Conservation (phyloP, 176 grass and related monocot species). For the Rhipidocladum racemiflorum region DNA sequence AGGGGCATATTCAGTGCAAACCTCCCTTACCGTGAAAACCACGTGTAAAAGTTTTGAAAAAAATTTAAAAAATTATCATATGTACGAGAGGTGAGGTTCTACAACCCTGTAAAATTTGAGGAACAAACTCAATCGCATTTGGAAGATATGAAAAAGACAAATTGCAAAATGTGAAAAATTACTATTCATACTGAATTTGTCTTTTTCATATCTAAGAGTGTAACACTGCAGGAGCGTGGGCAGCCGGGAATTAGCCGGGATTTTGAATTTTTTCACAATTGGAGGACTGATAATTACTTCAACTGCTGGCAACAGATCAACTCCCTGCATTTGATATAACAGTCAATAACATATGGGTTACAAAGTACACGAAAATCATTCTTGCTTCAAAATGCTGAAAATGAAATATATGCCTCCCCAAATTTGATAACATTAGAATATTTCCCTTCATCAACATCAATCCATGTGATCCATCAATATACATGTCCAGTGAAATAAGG, state of each 20-base stretch:
- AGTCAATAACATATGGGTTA: not conserved
- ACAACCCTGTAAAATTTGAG: no score
- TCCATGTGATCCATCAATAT: not conserved
- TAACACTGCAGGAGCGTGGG: conserved; percentile 81
- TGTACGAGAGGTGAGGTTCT: no score
- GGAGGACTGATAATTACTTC: conserved; percentile 92
- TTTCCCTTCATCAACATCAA: not conserved
- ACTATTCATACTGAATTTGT: no score
- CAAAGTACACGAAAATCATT: not conserved
- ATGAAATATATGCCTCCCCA: not conserved
- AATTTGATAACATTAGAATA: not conserved
- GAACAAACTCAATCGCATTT: no score
- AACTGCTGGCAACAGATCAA: conserved; percentile 84
- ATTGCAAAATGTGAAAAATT: no score
- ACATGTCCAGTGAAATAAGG: not conserved
- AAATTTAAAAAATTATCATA: no score
- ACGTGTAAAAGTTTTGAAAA: no score
- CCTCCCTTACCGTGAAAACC: no score
- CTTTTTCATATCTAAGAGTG: no score
- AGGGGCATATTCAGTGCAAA: no score
- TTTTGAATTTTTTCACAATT: conserved; percentile 90
- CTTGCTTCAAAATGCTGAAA: not conserved
- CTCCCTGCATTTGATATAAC: conserved; percentile 52
- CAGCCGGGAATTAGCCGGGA: conserved; percentile 80
- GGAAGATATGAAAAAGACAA: no score